A percentile compares a stretch with the other conserved stretches of the same genome.
phyloP scores from a whole-genome alignment of 345 rosid species.

The Aethionema arabicum region DNA sequence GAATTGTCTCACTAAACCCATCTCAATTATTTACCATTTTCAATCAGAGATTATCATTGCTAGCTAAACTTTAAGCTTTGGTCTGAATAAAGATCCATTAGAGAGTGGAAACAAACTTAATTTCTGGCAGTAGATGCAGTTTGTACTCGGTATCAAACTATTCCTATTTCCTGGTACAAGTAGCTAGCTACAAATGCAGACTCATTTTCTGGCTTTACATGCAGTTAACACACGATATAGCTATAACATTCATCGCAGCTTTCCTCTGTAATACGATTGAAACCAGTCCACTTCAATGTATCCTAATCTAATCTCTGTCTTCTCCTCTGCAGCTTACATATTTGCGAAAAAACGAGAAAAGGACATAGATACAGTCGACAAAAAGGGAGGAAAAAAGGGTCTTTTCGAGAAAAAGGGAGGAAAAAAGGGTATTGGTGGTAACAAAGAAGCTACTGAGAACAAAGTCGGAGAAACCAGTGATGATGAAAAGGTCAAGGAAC shows the following conservation, averaged over 20 bases:
- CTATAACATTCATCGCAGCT: neutral
- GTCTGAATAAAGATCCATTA: neutral
- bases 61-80: neutral
- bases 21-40: neutral
- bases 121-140: conserved; percentile 11
- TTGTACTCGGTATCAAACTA: conserved; percentile 7
- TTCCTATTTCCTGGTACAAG: too few species aligned
- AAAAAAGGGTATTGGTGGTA: conserved; percentile 34
- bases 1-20: neutral
- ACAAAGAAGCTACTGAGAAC: conserved; percentile 35
- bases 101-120: neutral
- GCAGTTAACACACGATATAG: conserved; percentile 9
- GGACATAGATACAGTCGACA: conserved; percentile 29
- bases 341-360: conserved; percentile 55
- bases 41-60: too few species aligned
- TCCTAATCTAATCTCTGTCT: conserved; percentile 11
- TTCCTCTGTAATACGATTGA: too few species aligned
- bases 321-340: conserved; percentile 57
- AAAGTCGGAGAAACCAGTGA: conserved; percentile 12
- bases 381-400: conserved; percentile 24
- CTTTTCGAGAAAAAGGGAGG: conserved; percentile 1
- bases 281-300: conserved; percentile 1
- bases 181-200: too few species aligned
- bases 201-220: conserved; percentile 5
- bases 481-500: conserved; percentile 28